These are phyloP conservation scores for Colletotrichum aenigma DNA, from an alignment of 2,329 filamentous ascomycete species.

Conservation along the genomic window DNA sequence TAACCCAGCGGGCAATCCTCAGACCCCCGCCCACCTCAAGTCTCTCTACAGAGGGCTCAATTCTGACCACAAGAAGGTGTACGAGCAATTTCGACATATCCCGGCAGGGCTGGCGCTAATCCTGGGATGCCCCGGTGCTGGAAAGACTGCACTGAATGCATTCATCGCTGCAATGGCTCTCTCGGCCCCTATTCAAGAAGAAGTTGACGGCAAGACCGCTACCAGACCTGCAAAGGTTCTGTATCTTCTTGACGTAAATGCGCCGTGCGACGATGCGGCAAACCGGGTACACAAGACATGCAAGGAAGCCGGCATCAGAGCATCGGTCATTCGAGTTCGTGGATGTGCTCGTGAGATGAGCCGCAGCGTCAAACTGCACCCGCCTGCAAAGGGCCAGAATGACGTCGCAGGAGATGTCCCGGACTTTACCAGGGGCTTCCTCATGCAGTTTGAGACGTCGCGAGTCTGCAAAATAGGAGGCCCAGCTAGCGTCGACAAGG, in stretches of 20 bases:
- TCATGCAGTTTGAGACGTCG: not conserved
- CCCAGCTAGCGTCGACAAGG: not conserved
- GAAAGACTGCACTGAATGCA: conserved; percentile 53
- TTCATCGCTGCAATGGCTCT: conserved; percentile 40
- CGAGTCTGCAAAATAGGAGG: not conserved
- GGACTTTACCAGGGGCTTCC: conserved; percentile 8
- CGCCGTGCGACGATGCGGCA: conserved; percentile 49
- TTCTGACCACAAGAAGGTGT: conserved; percentile 39
- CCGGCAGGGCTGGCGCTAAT: conserved; percentile 48
- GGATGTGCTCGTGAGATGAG: conserved; percentile 17
- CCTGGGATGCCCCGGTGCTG: conserved; percentile 51
- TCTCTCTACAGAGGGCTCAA: conserved; percentile 31
- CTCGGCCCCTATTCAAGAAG: not conserved
- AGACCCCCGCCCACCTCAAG: not conserved
- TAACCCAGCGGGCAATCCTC: not conserved
- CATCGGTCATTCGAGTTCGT: conserved; percentile 12
- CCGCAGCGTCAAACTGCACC: conserved; percentile 4
- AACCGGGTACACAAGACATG: conserved; percentile 43
- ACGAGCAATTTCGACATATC: conserved; percentile 36
- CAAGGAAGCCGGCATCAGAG: conserved; percentile 36
- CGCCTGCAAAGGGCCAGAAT: conserved; percentile 1
- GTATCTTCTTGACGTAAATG: conserved; percentile 52
- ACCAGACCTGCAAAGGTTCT: conserved; percentile 35
- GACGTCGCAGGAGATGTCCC: conserved; percentile 16
- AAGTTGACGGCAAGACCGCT: not conserved